Conservation (phyloP, 2,329 filamentous ascomycete species). For the Ustulina deusta region DNA sequence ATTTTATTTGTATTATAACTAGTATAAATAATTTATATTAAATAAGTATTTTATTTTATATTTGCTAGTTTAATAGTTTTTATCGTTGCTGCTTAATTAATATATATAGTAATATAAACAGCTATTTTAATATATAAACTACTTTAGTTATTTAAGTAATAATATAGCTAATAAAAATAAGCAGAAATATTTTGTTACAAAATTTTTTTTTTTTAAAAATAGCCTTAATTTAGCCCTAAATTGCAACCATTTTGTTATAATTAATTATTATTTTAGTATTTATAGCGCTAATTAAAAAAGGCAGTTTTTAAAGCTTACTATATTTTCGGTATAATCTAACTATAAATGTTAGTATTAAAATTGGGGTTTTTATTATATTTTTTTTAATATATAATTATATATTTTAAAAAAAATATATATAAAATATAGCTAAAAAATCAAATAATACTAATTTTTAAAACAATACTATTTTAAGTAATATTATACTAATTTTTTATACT, state of each 20-base stretch:
- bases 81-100: neutral
- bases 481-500: neutral
- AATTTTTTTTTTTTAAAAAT: neutral
- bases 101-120: neutral
- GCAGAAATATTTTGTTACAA: neutral
- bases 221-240: neutral
- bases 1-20: neutral
- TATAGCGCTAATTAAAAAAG: neutral
- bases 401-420: neutral
- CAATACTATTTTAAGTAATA: neutral
- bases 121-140: slow-evolving; percentile 2
- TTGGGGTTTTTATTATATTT: neutral
- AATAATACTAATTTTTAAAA: neutral
- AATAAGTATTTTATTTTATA: neutral
- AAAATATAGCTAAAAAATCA: neutral
- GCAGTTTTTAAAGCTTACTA: neutral
- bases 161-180: slow-evolving; percentile 2
- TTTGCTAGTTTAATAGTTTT: slow-evolving; percentile 1
- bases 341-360: neutral
- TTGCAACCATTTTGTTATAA: neutral
- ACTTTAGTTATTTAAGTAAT: neutral
- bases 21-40: neutral
- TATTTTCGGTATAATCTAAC: neutral
- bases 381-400: neutral
- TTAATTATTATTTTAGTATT: neutral